Conservation (phyloP, 1,139 yeast species). For the Eremothecium gossypii region DNA sequence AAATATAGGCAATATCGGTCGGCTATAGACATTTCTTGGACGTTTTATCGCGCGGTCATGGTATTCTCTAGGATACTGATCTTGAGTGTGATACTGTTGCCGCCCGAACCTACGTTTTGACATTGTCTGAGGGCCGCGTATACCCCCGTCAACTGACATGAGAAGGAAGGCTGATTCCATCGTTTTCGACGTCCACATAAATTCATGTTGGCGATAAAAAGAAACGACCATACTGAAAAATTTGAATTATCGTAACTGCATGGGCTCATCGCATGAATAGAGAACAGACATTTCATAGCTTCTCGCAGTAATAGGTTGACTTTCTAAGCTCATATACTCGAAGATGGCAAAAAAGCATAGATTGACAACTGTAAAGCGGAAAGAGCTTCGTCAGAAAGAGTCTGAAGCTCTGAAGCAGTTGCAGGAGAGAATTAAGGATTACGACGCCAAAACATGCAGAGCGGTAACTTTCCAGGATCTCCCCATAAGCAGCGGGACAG, state of each 20-base stretch:
- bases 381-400: slow-evolving; percentile 35
- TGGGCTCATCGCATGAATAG: slow-evolving; percentile 16
- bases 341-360: slow-evolving; percentile 37
- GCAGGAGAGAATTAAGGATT: slow-evolving; percentile 41
- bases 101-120: too few relatives aligned
- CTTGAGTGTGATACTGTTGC: not conserved
- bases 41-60: not conserved
- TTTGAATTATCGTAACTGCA: slow-evolving; percentile 7
- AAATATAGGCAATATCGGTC: slow-evolving; percentile 27
- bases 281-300: slow-evolving; percentile 2
- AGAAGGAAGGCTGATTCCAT: too few relatives aligned
- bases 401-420: slow-evolving; percentile 39
- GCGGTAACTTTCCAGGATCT: slow-evolving; percentile 50
- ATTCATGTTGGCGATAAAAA: slow-evolving; percentile 1
- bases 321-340: not conserved
- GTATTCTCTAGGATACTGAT: not conserved
- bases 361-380: slow-evolving; percentile 35
- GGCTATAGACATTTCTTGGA: not conserved
- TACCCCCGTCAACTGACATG: too few relatives aligned
- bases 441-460: slow-evolving; percentile 35
- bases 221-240: slow-evolving; percentile 7
- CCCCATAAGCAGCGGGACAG: slow-evolving; percentile 60
- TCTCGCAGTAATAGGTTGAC: not conserved
- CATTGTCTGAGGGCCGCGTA: too few relatives aligned
- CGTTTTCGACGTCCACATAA: too few relatives aligned